A percentile compares a stretch with the other conserved stretches of the same genome.
Evolutionary conservation across 169 alveolate genomes (phyloP).

Genomic region (Amoebophrya sp.): DNA sequence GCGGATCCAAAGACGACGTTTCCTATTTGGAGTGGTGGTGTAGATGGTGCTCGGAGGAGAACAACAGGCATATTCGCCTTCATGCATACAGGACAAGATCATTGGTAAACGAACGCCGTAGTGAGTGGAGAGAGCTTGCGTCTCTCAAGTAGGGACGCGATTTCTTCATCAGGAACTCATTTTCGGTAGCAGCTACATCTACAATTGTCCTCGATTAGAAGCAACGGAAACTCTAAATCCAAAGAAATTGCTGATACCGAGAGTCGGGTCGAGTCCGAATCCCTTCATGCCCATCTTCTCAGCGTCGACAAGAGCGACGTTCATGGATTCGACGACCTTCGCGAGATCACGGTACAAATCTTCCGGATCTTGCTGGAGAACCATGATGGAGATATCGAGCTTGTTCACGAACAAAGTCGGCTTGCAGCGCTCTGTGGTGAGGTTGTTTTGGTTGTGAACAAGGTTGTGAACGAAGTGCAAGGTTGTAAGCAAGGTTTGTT

Average conservation of each 20-base stretch:
- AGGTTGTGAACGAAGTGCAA: no score
- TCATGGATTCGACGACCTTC: slow-evolving; percentile 42
- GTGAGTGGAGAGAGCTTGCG: no score
- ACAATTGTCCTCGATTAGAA: background rate
- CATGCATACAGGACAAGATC: no score
- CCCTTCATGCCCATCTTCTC: slow-evolving; percentile 37
- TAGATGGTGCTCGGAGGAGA: no score
- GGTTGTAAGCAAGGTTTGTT: no score
- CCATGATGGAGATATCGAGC: slow-evolving; percentile 45
- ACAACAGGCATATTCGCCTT: no score
- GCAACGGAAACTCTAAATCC: background rate
- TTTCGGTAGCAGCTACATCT: slow-evolving; percentile 38
- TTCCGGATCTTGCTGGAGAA: slow-evolving; percentile 32
- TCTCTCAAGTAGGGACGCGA: no score
- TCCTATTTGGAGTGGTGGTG: no score
- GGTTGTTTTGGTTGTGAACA: slow-evolving; percentile 31
- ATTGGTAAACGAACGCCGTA: no score
- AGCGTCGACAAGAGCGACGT: slow-evolving; percentile 42
- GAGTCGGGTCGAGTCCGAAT: background rate
- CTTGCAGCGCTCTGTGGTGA: background rate
- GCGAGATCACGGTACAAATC: slow-evolving; percentile 43
- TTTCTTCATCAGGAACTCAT: no score
- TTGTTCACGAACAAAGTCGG: slow-evolving; percentile 40
- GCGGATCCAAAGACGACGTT: background rate
- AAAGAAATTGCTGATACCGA: background rate